phyloP scores from a whole-genome alignment of 768 basidiomycete genomes.

The Hygrocybe coccinea region DNA sequence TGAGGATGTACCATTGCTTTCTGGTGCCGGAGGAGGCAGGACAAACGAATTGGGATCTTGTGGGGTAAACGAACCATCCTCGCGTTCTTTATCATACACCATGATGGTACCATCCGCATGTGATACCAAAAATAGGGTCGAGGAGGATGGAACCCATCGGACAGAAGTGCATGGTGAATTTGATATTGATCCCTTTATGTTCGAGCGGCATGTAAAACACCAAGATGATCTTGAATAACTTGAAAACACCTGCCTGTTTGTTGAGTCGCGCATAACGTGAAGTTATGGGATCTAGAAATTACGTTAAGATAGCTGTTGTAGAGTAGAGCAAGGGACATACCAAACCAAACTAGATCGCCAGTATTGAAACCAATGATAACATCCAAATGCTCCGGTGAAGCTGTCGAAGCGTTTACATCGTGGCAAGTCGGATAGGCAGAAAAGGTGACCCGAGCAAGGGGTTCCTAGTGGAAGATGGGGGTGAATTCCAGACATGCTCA shows the following conservation, averaged over 20 bases:
- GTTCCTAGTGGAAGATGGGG: conserved; percentile 54
- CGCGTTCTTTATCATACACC: conserved; percentile 87
- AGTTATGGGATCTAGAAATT: conserved; percentile 62
- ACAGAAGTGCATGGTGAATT: conserved; percentile 83
- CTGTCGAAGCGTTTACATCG: conserved; percentile 76
- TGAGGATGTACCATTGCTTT: conserved; percentile 22
- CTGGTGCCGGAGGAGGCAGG: conserved; percentile 25
- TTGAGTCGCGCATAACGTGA: conserved; percentile 83
- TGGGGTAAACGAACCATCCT: conserved; percentile 72
- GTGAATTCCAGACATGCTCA: neutral
- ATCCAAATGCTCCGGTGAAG: conserved; percentile 74
- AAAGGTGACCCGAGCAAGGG: conserved; percentile 80
- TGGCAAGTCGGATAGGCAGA: conserved; percentile 87
- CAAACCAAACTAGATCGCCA: conserved; percentile 96
- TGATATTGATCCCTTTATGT: conserved; percentile 64
- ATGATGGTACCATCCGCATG: conserved; percentile 88
- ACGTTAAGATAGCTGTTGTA: conserved; percentile 6
- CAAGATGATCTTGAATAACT: neutral
- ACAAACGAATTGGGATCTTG: conserved; percentile 43
- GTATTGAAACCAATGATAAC: conserved; percentile 88
- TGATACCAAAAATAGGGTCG: conserved; percentile 77
- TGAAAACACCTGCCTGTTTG: conserved; percentile 56
- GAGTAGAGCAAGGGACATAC: conserved; percentile 36
- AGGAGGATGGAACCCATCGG: conserved; percentile 79
- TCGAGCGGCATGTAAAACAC: neutral